Evolutionary conservation across 148 eudicot genomes (phyloP).

Genomic region (Euryodendron excelsum): DNA sequence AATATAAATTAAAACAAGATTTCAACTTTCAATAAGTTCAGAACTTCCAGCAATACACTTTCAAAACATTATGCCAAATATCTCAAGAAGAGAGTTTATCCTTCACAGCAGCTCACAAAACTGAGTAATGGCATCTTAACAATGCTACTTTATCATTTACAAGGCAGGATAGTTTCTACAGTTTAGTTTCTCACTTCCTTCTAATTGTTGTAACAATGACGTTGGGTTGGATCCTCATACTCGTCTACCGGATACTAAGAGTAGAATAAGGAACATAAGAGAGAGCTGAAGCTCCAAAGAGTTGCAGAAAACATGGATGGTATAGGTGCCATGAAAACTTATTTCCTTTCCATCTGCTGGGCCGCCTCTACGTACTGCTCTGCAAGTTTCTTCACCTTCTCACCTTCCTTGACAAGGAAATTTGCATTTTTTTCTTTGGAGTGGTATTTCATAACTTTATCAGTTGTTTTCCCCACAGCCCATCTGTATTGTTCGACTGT

Average conservation of each 20-base stretch:
- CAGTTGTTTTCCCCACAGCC: constrained; percentile 78
- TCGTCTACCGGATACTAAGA: background rate
- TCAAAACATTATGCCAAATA: too few species aligned
- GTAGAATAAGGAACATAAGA: background rate
- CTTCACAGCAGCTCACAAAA: too few species aligned
- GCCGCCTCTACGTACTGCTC: constrained; percentile 84
- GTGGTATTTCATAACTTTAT: constrained; percentile 84
- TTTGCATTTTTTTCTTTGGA: constrained; percentile 75
- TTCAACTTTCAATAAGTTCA: too few species aligned
- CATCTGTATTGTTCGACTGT: constrained; percentile 80
- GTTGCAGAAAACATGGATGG: background rate
- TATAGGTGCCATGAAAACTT: background rate
- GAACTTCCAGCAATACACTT: too few species aligned
- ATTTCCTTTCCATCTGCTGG: constrained; percentile 43
- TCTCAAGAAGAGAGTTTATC: too few species aligned
- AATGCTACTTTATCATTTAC: background rate
- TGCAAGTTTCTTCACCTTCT: constrained; percentile 84
- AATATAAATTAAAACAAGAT: too few species aligned
- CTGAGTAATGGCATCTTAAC: background rate
- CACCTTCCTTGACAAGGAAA: constrained; percentile 79
- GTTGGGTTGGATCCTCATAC: background rate
- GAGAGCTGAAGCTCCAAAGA: background rate
- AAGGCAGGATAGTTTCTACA: background rate
- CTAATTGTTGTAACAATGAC: background rate
- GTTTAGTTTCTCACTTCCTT: background rate